Evolutionary conservation across 192 early-diverging fungal species (phyloP).

Genomic region (Dispira simplex): DNA sequence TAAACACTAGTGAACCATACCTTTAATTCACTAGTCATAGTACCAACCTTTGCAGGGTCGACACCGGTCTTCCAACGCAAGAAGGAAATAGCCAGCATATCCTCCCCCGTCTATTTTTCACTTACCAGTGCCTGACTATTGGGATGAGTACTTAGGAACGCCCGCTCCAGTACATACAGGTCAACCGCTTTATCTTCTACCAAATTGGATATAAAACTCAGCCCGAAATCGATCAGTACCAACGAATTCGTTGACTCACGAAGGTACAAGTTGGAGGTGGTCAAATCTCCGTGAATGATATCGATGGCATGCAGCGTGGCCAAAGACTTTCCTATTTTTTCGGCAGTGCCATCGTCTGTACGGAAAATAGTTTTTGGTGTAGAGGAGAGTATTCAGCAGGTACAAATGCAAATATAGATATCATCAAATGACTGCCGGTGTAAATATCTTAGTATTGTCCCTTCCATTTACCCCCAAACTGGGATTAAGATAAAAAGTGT

Average conservation of each 20-base stretch:
- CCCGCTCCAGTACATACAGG: slow-evolving; percentile 94
- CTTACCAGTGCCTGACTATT: slow-evolving; percentile 59
- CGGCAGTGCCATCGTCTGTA: slow-evolving; percentile 20
- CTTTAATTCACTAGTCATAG: too few species aligned
- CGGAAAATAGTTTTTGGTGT: neutral
- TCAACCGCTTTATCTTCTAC: slow-evolving; percentile 97
- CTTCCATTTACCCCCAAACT: neutral
- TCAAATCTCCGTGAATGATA: slow-evolving; percentile 93
- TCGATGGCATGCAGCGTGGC: slow-evolving; percentile 70
- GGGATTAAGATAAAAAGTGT: neutral
- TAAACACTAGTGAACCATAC: too few species aligned
- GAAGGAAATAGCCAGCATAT: too few species aligned
- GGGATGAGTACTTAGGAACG: slow-evolving; percentile 87
- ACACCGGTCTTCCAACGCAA: too few species aligned
- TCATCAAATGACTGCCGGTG: neutral
- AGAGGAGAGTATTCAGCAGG: neutral
- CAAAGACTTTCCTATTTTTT: slow-evolving; percentile 43
- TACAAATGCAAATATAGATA: neutral
- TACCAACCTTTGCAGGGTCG: too few species aligned
- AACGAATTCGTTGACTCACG: slow-evolving; percentile 21
- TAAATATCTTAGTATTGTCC: neutral
- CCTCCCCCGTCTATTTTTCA: neutral
- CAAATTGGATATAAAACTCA: slow-evolving; percentile 70
- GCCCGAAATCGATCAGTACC: slow-evolving; percentile 88
- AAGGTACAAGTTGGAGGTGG: slow-evolving; percentile 88